Evolutionary conservation across 2,329 filamentous ascomycete genomes (phyloP).

Genomic region (Neopestalotiopsis clavispora): DNA sequence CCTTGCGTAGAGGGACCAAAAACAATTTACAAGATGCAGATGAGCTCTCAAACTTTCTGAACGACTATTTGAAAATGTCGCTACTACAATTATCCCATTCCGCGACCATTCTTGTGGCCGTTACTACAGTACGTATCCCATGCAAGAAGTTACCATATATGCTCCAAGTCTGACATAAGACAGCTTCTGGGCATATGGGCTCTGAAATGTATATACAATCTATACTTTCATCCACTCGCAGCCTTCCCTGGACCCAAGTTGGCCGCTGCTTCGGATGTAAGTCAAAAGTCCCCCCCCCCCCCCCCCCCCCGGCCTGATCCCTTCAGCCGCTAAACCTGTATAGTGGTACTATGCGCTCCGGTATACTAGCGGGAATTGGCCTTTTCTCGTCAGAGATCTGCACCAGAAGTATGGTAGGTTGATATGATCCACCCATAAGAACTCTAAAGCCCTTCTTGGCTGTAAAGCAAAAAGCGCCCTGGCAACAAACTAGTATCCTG

Average conservation of each 20-base stretch:
- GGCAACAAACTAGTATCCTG: background rate
- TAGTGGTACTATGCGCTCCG: constrained; percentile 7
- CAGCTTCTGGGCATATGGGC: background rate
- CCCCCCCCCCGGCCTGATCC: background rate
- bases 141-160: background rate
- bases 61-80: background rate
- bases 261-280: constrained; percentile 4
- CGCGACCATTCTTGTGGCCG: background rate
- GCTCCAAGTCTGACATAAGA: background rate
- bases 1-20: background rate
- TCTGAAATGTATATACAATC: background rate
- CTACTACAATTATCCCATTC: background rate
- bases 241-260: background rate
- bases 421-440: too few species aligned
- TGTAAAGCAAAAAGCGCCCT: too few species aligned
- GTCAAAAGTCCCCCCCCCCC: background rate
- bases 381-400: background rate
- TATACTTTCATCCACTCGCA: constrained; percentile 9
- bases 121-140: background rate
- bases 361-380: constrained; percentile 12
- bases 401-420: constrained; percentile 13
- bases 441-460: too few species aligned
- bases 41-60: background rate
- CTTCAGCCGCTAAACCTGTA: background rate
- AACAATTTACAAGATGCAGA: background rate